phyloP scores from a whole-genome alignment of 495 filamentous ascomycete genomes.

The Penicillium atrosanguineum region DNA sequence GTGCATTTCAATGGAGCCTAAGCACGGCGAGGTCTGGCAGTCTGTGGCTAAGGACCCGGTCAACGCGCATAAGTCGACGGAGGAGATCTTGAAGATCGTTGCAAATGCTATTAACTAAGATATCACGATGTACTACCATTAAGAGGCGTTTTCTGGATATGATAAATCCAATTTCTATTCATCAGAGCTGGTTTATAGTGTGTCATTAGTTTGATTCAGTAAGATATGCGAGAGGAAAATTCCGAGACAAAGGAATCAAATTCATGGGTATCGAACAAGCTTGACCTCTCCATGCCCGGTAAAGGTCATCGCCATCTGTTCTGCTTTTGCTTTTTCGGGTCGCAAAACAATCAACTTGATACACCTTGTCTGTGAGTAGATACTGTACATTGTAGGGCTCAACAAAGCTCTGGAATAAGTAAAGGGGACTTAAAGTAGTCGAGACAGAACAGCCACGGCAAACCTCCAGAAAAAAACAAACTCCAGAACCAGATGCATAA shows the following conservation, averaged over 20 bases:
- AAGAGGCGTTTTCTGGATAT: slow-evolving; percentile 12
- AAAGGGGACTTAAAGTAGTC: slow-evolving; percentile 8
- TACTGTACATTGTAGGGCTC: slow-evolving; percentile 22
- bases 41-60: slow-evolving; percentile 77
- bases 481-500: slow-evolving; percentile 28
- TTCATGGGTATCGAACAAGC: slow-evolving; percentile 39
- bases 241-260: slow-evolving; percentile 13
- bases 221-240: neutral
- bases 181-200: neutral
- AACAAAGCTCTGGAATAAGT: slow-evolving; percentile 1
- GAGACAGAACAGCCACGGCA: slow-evolving; percentile 8
- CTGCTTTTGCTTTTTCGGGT: slow-evolving; percentile 15
- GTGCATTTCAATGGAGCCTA: slow-evolving; percentile 73
- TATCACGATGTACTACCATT: slow-evolving; percentile 12
- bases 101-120: slow-evolving; percentile 40
- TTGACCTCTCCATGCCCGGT: slow-evolving; percentile 17
- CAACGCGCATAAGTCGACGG: slow-evolving; percentile 67
- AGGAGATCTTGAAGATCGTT: slow-evolving; percentile 80
- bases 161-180: neutral
- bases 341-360: neutral
- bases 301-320: slow-evolving; percentile 14
- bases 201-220: neutral
- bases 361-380: slow-evolving; percentile 2
- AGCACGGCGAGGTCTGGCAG: slow-evolving; percentile 93
- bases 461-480: slow-evolving; percentile 17